phyloP scores from a whole-genome alignment of 164 flowering plant genomes.

The Protea cynaroides region DNA sequence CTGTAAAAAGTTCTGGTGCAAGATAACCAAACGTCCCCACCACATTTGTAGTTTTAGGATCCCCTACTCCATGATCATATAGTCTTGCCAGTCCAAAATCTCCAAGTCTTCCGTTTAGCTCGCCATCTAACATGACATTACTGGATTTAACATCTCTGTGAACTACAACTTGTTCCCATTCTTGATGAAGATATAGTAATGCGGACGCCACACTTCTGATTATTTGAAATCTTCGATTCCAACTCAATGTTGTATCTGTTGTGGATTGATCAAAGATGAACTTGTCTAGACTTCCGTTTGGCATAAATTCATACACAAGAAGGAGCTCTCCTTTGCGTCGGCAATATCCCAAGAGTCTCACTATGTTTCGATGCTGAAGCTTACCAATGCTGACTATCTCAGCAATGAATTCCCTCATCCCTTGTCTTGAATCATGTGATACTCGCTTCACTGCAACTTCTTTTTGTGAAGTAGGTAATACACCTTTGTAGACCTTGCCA shows the following conservation, averaged over 20 bases:
- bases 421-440: not conserved
- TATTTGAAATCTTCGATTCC: not conserved
- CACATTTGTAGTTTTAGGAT: constrained; percentile 1
- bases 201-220: not conserved
- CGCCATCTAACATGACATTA: not conserved
- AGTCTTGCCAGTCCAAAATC: not conserved
- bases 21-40: constrained; percentile 6
- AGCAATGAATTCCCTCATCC: not conserved
- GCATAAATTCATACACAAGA: not conserved
- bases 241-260: not conserved
- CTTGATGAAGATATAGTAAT: not conserved
- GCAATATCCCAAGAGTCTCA: not conserved
- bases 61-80: not conserved
- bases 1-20: constrained; percentile 5
- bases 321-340: not conserved
- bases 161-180: not conserved
- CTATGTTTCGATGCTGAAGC: not conserved
- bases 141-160: not conserved
- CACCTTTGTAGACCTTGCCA: not conserved
- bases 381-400: not conserved
- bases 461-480: not conserved
- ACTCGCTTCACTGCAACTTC: constrained; percentile 4
- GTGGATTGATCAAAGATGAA: not conserved
- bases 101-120: not conserved
- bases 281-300: not conserved